Conservation (phyloP, 2,329 filamentous ascomycete genomes). For the Myriosclerotinia duriaeana region DNA sequence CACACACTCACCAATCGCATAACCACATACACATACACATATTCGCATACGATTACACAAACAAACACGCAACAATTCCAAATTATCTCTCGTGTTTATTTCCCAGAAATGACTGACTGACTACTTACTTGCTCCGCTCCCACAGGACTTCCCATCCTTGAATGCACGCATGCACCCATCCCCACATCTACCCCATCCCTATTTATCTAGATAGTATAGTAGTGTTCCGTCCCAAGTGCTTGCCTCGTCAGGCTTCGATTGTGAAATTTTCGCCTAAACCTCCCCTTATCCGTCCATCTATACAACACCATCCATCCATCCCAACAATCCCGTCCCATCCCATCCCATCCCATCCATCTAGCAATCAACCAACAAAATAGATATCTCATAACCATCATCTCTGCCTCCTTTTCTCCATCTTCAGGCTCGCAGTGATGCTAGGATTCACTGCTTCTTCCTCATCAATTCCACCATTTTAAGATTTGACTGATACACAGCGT, state of each 20-base stretch:
- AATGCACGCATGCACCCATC: not conserved
- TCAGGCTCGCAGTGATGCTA: not conserved
- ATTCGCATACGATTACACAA: not conserved
- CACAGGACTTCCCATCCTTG: not conserved
- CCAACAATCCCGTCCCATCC: constrained; percentile 18
- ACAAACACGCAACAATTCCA: constrained; percentile 10
- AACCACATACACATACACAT: no score
- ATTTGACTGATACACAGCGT: constrained; percentile 35
- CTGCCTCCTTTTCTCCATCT: constrained; percentile 17
- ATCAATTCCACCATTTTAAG: constrained; percentile 15
- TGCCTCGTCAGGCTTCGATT: not conserved
- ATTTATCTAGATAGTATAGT: constrained; percentile 10
- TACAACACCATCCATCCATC: constrained; percentile 3
- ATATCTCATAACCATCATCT: constrained; percentile 27
- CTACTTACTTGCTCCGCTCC: not conserved
- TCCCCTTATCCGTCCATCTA: not conserved
- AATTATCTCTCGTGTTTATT: constrained; percentile 24
- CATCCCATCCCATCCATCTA: constrained; percentile 28
- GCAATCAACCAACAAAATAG: constrained; percentile 27
- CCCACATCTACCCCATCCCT: not conserved
- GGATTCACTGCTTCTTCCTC: constrained; percentile 3
- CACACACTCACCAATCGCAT: not conserved
- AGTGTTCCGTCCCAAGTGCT: constrained; percentile 9
- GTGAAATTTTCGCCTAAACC: constrained; percentile 5
- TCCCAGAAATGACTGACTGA: constrained; percentile 23